Base-by-base conservation (phyloP, 1,139 yeast genomes). In the Candida labiduridarum region DNA sequence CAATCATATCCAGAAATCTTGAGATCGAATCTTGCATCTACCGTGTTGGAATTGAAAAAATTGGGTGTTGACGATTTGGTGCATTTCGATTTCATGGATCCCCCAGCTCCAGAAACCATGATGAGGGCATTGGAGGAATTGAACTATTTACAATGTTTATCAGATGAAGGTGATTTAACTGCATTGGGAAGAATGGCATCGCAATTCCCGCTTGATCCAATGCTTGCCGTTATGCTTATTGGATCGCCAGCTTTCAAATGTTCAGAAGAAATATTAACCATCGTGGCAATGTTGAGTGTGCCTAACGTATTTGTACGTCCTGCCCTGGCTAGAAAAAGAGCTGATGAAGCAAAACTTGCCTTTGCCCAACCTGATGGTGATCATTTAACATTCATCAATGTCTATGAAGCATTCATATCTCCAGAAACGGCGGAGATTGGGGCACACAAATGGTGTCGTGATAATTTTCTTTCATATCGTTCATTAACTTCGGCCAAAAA, bases 71-170 rank as follows among this genome's bases (percentile, higher is more conserved):
- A 94, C 65, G 99, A 94, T 69, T 81, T 94, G 65, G 99, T 94
- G 31, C 98, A 94, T 69, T 94, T 94, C 65, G 99, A 94, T 68
- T 94, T 94, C 64, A 94, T 94, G 97, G 99, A 94, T 65, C 98
- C 99, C 8, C 99, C 99, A n/a, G 98, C 99, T 1, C 98, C 98
- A 4, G 99, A 94, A 69, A 94, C 99, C 8, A 94, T 94, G 99
- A 92, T 94, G 98, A 82, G 98, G 67, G 98, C 99, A 0, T 76
- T 94, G 59, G 99, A 94, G 69, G 99, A 94, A 68, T 79, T 94
- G 63, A 92, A 94, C 65, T 94, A 90, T 65, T 76, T 94, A 54
- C 85, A 86, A 27, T 94, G 98, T 72, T 79, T 94, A 52, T 90
- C 91, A 57, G 97, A 94, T 65, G 95, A 90, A 46, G 99, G 99